Base-by-base conservation (phyloP, 2,329 filamentous ascomycete species). In the Curvularia sp. region DNA sequence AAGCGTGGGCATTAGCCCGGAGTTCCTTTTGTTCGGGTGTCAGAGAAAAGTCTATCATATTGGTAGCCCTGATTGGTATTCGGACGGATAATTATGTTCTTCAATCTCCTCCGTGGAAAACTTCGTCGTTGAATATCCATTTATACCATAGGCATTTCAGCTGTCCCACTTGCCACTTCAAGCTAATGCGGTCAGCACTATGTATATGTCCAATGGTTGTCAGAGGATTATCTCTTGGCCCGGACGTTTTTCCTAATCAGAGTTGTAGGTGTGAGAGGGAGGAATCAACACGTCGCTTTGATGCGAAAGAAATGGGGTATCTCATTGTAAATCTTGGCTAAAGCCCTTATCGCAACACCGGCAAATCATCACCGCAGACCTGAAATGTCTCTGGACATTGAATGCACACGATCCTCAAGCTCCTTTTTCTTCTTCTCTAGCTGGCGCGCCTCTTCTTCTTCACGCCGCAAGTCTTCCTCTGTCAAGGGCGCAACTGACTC, bases 301-400 rank as follows among this genome's bases (percentile, higher is more conserved):
- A 18, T 41, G 22, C 22, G 33, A 48, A 54, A 48, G 35, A 48
- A 44, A 54, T 41, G 52, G 51, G 56, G 56, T 58, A 58, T 55
- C 56, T 51, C 47, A 51, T 58, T 51, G 41, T 41, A 55, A 55
- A 47, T 58, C 33, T 35, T 49, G 43, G 28, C 43, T 33, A 31
- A 43, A 30, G 26, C 43, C 24, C 33, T 47, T 55, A 51, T 51
- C n/a, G 26, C 22, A 42, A 42, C 26, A 20, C 30, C 3, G 6
- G 8, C 33, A 8, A 6, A 42, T 33, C 35, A 26, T 67, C 49
- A 73, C 18, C 84, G 77, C 69, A 86, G 75, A 39, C 86, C 86
- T 20, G 86, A 87, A n/a, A 90, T 79, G 72, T 90, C 88, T 67
- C 83, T 84, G 60, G 89, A 88, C 85, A 90, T 89, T 1, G 86